Base-by-base conservation (phyloP, 306 rosid species). In the Lablab purpureus region DNA sequence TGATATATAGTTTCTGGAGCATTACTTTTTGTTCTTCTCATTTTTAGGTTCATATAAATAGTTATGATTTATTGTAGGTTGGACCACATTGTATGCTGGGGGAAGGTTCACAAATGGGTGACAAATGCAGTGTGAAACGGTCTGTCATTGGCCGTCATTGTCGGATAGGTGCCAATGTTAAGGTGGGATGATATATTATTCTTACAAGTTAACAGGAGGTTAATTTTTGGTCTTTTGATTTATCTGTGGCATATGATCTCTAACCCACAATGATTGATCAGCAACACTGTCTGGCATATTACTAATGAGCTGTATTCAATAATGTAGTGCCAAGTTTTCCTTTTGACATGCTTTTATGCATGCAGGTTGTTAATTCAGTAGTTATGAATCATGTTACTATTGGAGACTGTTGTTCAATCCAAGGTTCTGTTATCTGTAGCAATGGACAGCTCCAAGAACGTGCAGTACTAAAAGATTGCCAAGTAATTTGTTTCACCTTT, bases 1-100 rank as follows among this genome's bases (percentile, higher is more conserved):
- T 65, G 65, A 72, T 79, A 28, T 56, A 40, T 60, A 67, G 70
- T 67, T 64, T 82, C 66, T 34, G 79, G 75, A 67, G 34, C 62
- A 60, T 72, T 76, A 46, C 11, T 32, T 73, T 69, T 34, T 13
- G 13, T 27, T 81, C 32, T 56, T 37, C 66, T 21, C 69, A 43
- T 73, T 54, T 72, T 75, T n/a, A 47, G 49, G 83, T 81, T 64
- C 67, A 52, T 58, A 69, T n/a, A 46, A 22, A 46, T 15, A 34
- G 47, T 77, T 62, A 46, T 84, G 19, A 66, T 77, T 79, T 80
- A 60, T 84, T 88, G 85, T 87, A 95, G 99, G 94, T 95, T n/a
- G 99, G 98, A 79, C 98, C 99, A 59, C 97, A 93, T 78, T 95
- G 99, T 85, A 88, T 95, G 98, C 80, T 95, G n/a, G 99, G 98